Evolutionary conservation across 768 basidiomycete genomes (phyloP), one percentile per base, ranked within the genome.

Genomic region (Tylopilus rubrobrunneus): DNA sequence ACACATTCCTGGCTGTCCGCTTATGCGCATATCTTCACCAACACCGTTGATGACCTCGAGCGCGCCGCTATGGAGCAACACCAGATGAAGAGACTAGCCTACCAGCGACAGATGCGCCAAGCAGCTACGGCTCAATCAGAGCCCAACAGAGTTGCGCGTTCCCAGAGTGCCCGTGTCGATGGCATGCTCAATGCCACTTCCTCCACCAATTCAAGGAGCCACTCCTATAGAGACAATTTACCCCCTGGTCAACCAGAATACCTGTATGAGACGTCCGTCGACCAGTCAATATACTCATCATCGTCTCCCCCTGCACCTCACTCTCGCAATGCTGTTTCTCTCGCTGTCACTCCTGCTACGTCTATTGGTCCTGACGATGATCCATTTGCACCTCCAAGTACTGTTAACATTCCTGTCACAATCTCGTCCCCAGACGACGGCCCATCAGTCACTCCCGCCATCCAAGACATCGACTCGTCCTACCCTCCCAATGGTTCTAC

Each of bases 1-100:
- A 75, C 71, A 12, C 97, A 98, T 67, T 79, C 83, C 4, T 99
- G 96, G 96, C 76, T 98, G 23, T 72, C 74, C 1, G 77, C 83
- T 4, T 65, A 66, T 23, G 62, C 66, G 0, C 64, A 71, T 27
- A 70, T 56, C 40, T 96, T 98, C 70, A 78, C 80, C 17, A 83
- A 78, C 58, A 75, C 73, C 28, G 88, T 95, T 15, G 84, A 84
- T 2, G 88, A 95, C 40, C 78, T 95, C 27, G 94, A 98, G 70
- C 72, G 71, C 1, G 73, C 82, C 37, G 91, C 94, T 12, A 84
- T 92, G 73, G 89, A 92, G 53, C 85, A 88, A 63, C 91, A 95
- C 67, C 84, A 86, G 59, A 78, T 83, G 73, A 94, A 94, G 77
- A 78, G 88, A 27, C 76, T 87, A 23, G 85, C 85, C 3, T 91